A percentile compares a stretch with the other conserved stretches of the same genome.
Conservation (phyloP, 2,329 filamentous ascomycete species). For the Atkinsonella texensis region DNA sequence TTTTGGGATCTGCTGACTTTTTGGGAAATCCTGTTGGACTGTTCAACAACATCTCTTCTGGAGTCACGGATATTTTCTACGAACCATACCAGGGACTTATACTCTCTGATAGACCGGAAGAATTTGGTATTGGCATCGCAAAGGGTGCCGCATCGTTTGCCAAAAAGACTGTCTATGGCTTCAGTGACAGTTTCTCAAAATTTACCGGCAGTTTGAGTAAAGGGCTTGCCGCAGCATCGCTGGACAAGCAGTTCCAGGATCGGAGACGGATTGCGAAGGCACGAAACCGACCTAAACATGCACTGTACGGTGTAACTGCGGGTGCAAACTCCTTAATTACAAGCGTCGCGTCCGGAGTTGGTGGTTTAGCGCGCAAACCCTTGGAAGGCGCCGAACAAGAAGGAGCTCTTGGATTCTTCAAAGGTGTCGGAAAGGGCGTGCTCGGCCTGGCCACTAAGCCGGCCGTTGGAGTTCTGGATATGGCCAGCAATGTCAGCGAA, state of each 20-base stretch:
- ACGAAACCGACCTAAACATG: slow-evolving; percentile 91
- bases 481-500: slow-evolving; percentile 93
- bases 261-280: slow-evolving; percentile 85
- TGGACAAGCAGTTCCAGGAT: slow-evolving; percentile 98
- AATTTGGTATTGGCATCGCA: slow-evolving; percentile 87
- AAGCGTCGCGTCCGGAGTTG: slow-evolving; percentile 85
- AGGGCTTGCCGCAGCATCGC: slow-evolving; percentile 83
- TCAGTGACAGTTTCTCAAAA: slow-evolving; percentile 95
- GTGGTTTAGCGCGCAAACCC: slow-evolving; percentile 84
- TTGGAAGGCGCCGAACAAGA: slow-evolving; percentile 94
- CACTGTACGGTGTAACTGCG: slow-evolving; percentile 87
- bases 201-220: slow-evolving; percentile 96
- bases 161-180: slow-evolving; percentile 96
- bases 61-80: slow-evolving; percentile 97
- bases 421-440: slow-evolving; percentile 91
- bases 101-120: slow-evolving; percentile 88
- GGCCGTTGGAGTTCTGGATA: slow-evolving; percentile 89
- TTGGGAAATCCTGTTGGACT: slow-evolving; percentile 92
- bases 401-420: slow-evolving; percentile 87
- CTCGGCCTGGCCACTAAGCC: slow-evolving; percentile 94
- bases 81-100: slow-evolving; percentile 97
- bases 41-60: slow-evolving; percentile 97
- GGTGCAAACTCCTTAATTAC: slow-evolving; percentile 92
- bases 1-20: slow-evolving; percentile 94
- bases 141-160: slow-evolving; percentile 95